Evolutionary conservation across 257 asterid species (phyloP).

Genomic region (Anisodus tanguticus): DNA sequence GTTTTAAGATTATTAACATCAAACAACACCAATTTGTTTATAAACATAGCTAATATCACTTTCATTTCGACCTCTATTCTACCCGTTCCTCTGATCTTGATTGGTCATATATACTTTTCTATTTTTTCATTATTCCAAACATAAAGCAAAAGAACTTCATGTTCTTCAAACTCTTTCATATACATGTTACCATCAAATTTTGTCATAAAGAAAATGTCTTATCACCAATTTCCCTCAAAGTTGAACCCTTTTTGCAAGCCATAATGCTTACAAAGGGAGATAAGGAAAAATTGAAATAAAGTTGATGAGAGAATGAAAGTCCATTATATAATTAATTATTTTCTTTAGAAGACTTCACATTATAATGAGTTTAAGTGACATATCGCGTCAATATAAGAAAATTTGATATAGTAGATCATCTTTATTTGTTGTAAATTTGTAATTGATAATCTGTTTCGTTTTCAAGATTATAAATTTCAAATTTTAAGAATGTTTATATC

Average conservation of each 20-base stretch:
- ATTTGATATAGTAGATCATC: neutral
- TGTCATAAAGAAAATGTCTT: slow-evolving; percentile 43
- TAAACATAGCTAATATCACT: neutral
- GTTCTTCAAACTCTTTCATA: slow-evolving; percentile 49
- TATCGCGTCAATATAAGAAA: neutral
- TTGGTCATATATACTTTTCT: no score
- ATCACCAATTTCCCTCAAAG: slow-evolving; percentile 38
- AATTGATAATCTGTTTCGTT: neutral
- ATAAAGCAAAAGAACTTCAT: slow-evolving; percentile 34
- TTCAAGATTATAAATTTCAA: neutral
- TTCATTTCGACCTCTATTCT: neutral
- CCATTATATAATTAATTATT: slow-evolving; percentile 30
- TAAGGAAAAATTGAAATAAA: slow-evolving; percentile 34
- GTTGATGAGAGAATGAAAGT: slow-evolving; percentile 36
- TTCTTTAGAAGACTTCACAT: slow-evolving; percentile 35
- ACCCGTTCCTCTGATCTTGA: no score
- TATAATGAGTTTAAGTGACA: neutral
- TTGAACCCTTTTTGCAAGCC: slow-evolving; percentile 38
- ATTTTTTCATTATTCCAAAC: neutral
- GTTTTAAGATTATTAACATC: neutral
- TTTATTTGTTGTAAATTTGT: neutral
- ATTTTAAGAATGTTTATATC: neutral
- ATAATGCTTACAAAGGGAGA: slow-evolving; percentile 32
- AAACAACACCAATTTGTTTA: neutral
- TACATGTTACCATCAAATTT: slow-evolving; percentile 42